Evolutionary conservation across 495 filamentous ascomycete species (phyloP), one percentile per base, ranked within the genome.

Genomic region (Penicillium cosmopolitanum): DNA sequence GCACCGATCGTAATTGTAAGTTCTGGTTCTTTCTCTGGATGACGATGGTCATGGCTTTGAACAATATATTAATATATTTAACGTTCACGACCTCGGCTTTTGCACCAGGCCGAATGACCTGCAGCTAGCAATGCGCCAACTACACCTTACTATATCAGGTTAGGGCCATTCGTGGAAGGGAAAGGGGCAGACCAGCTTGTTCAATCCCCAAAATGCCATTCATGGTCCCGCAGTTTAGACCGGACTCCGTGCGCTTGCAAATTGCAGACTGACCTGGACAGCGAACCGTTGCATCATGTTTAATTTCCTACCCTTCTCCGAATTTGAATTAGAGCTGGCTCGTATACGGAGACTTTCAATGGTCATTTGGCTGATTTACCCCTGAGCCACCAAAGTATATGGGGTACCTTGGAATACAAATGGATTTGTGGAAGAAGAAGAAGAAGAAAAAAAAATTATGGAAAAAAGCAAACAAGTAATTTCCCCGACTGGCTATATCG

Each of bases 361-460:
- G 42, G 36, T 15, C 2, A 13, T 38, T 3, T 38, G 42, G 42
- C 16, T 19, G 16, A 18, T 9, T 44, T 48, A 48, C 46, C 46
- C 46, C 46, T 48, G 46, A 48, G 46, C 46, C 11, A 28, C 46
- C 16, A 19, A 44, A 16, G n/a, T 16, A 44, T 44, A 18, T 13
- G 16, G 13, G 42, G 4, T 40, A 40, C 19, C 16, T 10, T n/a
- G 43, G 43, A 46, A 18, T 25, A n/a, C 18, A 48, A 48, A 48
- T 48, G 4, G 4, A 5, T 12, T 38, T 38, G 36, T 38, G 42
- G 42, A 44, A 44, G 6, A 7, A 18, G 16, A 16, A 43, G n/a
- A 43, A n/a, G n/a, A n/a, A n/a, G n/a, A 43, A 43, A 18, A 44
- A 44, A 18, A 44, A 2, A 23, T 4, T 23, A 40, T 40, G 0